Percentiles rank a stretch among this genome's conserved stretches.
These are phyloP conservation scores for Wickerhamomyces rabaulensis DNA, from an alignment of 805 yeast genomes.

Conservation along the genomic window DNA sequence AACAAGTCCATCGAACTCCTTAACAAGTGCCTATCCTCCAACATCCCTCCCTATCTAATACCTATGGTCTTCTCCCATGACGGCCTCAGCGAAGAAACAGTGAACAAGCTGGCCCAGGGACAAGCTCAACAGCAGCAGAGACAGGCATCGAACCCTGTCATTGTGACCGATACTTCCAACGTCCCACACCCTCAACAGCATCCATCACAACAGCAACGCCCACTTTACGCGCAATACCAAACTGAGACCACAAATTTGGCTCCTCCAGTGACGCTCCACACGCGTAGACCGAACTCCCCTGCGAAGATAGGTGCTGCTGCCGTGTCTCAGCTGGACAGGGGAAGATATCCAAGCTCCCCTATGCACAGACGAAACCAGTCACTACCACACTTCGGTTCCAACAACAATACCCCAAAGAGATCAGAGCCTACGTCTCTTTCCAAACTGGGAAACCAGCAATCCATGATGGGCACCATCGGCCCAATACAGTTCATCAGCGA, in stretches of 20 bases:
- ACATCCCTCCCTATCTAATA: conserved; percentile 60
- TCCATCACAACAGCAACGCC: conserved; percentile 2
- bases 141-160: too few relatives aligned
- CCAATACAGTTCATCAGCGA: conserved; percentile 25
- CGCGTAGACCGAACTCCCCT: conserved; percentile 50
- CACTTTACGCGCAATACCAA: conserved; percentile 1
- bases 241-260: conserved; percentile 9
- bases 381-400: conserved; percentile 26
- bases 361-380: conserved; percentile 36
- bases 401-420: conserved; percentile 2
- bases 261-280: conserved; percentile 17
- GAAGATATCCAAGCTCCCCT: conserved; percentile 21
- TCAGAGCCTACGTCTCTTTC: conserved; percentile 19
- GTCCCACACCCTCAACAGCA: conserved; percentile 1
- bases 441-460: conserved; percentile 6
- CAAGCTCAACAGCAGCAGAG: conserved; percentile 1
- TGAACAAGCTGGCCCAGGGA: conserved; percentile 5
- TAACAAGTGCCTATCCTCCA: conserved; percentile 51
- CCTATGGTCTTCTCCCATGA: conserved; percentile 51
- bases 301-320: conserved; percentile 72
- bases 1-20: conserved; percentile 57
- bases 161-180: too few relatives aligned
- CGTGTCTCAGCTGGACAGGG: conserved; percentile 42
- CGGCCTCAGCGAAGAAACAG: conserved; percentile 14
- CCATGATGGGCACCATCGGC: conserved; percentile 24